A percentile compares a stretch with the other conserved stretches of the same genome.
Conservation (phyloP, 2,329 filamentous ascomycete species). For the Monosporascus sp. region DNA sequence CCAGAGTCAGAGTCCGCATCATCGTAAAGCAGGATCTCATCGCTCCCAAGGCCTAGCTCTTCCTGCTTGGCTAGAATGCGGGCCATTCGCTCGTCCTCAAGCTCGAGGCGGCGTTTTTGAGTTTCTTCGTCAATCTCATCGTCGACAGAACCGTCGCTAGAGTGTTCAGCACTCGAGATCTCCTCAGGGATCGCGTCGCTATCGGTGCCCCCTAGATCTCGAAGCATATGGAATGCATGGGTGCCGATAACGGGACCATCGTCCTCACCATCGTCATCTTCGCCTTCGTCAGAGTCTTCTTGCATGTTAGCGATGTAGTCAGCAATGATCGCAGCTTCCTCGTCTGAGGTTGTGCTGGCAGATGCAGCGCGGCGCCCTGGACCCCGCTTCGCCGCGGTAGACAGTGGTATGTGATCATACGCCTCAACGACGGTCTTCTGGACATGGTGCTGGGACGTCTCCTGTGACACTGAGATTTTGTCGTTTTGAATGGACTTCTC, state of each 20-base stretch:
- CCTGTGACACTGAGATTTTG: neutral
- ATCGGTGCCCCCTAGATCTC: slow-evolving; percentile 41
- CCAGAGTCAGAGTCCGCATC: slow-evolving; percentile 35
- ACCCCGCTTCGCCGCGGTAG: slow-evolving; percentile 15
- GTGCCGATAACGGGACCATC: slow-evolving; percentile 15
- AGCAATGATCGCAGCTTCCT: slow-evolving; percentile 53
- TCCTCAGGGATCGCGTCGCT: slow-evolving; percentile 29
- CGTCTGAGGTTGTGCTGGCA: slow-evolving; percentile 19
- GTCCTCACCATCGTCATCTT: slow-evolving; percentile 21
- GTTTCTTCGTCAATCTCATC: slow-evolving; percentile 30
- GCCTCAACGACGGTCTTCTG: slow-evolving; percentile 10
- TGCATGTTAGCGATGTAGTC: slow-evolving; percentile 69
- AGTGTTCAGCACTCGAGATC: slow-evolving; percentile 20
- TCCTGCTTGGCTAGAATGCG: slow-evolving; percentile 56
- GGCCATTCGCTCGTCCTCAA: slow-evolving; percentile 59
- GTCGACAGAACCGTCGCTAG: slow-evolving; percentile 24
- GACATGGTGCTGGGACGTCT: neutral
- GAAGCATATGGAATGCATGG: slow-evolving; percentile 23
- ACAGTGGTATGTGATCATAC: slow-evolving; percentile 17
- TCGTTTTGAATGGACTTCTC: slow-evolving; percentile 12
- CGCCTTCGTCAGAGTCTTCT: slow-evolving; percentile 28
- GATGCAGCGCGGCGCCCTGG: slow-evolving; percentile 1
- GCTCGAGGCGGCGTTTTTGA: slow-evolving; percentile 23
- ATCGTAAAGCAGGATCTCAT: slow-evolving; percentile 54
- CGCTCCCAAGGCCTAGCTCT: slow-evolving; percentile 55